Base-by-base conservation (phyloP, 352 stramenopile species). In the Aphanomyces astaci region DNA sequence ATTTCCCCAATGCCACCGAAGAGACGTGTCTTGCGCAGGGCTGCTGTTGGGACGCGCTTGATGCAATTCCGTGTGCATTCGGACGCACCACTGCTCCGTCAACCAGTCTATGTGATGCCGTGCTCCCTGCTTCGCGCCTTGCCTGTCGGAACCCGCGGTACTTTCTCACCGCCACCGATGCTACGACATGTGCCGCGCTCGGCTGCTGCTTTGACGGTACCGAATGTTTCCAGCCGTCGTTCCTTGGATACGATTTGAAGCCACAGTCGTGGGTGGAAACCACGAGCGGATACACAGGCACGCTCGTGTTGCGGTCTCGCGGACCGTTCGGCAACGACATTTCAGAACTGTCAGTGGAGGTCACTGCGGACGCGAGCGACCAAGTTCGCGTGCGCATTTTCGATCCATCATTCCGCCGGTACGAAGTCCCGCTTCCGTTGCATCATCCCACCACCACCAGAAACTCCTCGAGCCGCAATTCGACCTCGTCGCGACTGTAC, bases 281-380 rank as follows among this genome's bases (percentile, higher is more conserved):
- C 0, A 43, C 45, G 0, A 57, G 71, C 27, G 85, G 84, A 1
- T 92, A 83, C 82, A 72, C 74, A 4, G 85, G 81, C 0, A 81
- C 75, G 19, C 75, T 94, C 11, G 78, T 79, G 28, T 49, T 90
- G 43, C 79, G 73, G 1, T 72, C 67, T 22, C 76, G 72, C 4
- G 85, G 83, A 0, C 85, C 87, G 10, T 95, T 93, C 67, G 82
- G 78, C 4, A 95, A 94, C 57, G 86, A 95, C 55, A 70, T 91
- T 24, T 43, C 76, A 2, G 60, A 87, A 33, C 63, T 96, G 10
- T 48, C 75, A 57, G 66, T 96, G 22, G 71, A 85, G 39, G 84
- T 96, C 22, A 78, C 76, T 25, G 77, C 88, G 55, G 78, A 78
- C 25, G 31, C 69, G 31, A 71, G 66, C 27, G 75, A 76, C 53